A percentile compares a stretch with the other conserved stretches of the same genome.
These are phyloP conservation scores for Bipolaris zeicola DNA, from an alignment of 2,329 filamentous ascomycete species.

Conservation along the genomic window DNA sequence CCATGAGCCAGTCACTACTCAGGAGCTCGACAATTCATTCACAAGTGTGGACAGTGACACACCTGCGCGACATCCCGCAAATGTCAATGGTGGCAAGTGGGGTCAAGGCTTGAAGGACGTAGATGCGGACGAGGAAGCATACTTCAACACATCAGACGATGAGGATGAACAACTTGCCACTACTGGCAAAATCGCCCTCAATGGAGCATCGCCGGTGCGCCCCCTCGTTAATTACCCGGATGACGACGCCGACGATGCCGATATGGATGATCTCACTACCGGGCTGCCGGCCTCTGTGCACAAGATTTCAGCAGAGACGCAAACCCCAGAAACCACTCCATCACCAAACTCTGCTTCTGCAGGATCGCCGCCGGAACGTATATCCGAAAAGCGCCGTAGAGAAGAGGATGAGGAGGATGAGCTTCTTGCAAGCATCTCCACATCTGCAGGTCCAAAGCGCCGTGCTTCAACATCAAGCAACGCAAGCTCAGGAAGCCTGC, in stretches of 20 bases:
- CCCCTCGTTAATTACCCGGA: conserved; percentile 91
- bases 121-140: conserved; percentile 86
- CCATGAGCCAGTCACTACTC: conserved; percentile 61
- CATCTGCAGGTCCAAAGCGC: conserved; percentile 51
- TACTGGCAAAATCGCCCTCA: conserved; percentile 53
- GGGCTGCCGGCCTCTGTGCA: conserved; percentile 44
- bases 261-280: conserved; percentile 64
- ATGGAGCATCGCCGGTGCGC: conserved; percentile 66
- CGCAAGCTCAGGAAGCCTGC: conserved; percentile 40
- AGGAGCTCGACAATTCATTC: conserved; percentile 65
- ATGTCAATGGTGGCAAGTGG: conserved; percentile 62
- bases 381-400: conserved; percentile 86
- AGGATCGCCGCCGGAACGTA: conserved; percentile 66
- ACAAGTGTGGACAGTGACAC: conserved; percentile 69
- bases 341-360: conserved; percentile 30
- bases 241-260: conserved; percentile 70
- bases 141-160: conserved; percentile 89
- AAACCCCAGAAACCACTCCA: conserved; percentile 32
- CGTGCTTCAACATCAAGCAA: conserved; percentile 48
- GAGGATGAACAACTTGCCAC: conserved; percentile 66
- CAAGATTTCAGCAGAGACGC: conserved; percentile 29
- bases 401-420: conserved; percentile 95
- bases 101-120: conserved; percentile 80
- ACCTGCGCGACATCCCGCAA: conserved; percentile 48
- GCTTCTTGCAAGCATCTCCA: conserved; percentile 74